Evolutionary conservation across 495 filamentous ascomycete species (phyloP).

Genomic region (Xylaria palmicola): DNA sequence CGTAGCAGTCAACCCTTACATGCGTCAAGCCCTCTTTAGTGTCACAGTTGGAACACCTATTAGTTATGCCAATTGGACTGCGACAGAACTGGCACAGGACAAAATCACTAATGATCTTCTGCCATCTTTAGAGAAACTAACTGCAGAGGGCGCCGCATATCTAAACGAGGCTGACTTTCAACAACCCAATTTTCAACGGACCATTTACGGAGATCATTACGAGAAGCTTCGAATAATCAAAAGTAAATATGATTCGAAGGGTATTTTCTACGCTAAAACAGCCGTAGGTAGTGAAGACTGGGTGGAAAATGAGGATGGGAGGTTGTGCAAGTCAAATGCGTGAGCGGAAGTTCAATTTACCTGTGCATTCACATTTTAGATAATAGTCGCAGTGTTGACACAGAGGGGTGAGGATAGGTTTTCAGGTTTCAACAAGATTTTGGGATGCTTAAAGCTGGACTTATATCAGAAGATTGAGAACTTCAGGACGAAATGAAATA

Average conservation of each 20-base stretch:
- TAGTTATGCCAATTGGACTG: constrained; percentile 30
- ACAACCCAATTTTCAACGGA: constrained; percentile 35
- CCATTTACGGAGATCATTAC: constrained; percentile 51
- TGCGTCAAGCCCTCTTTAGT: constrained; percentile 15
- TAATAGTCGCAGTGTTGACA: no score
- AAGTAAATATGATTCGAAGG: constrained; percentile 47
- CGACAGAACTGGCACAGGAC: neutral
- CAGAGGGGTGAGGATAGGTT: no score
- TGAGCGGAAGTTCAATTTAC: no score
- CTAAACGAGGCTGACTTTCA: constrained; percentile 43
- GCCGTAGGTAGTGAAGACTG: constrained; percentile 43
- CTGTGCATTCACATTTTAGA: no score
- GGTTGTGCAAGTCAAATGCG: neutral
- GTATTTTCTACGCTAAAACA: constrained; percentile 44
- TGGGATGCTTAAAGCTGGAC: no score
- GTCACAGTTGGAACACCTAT: constrained; percentile 8
- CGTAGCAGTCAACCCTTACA: constrained; percentile 15
- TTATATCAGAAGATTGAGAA: no score
- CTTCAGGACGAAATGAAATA: no score
- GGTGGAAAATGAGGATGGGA: constrained; percentile 3
- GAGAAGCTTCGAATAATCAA: constrained; percentile 38
- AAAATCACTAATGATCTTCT: constrained; percentile 24
- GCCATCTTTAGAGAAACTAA: constrained; percentile 39
- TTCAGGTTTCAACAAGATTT: no score
- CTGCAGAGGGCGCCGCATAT: constrained; percentile 43